A percentile compares a stretch with the other conserved stretches of the same genome.
Evolutionary conservation across 495 filamentous ascomycete genomes (phyloP).

Genomic region (Daldinia vernicosa): DNA sequence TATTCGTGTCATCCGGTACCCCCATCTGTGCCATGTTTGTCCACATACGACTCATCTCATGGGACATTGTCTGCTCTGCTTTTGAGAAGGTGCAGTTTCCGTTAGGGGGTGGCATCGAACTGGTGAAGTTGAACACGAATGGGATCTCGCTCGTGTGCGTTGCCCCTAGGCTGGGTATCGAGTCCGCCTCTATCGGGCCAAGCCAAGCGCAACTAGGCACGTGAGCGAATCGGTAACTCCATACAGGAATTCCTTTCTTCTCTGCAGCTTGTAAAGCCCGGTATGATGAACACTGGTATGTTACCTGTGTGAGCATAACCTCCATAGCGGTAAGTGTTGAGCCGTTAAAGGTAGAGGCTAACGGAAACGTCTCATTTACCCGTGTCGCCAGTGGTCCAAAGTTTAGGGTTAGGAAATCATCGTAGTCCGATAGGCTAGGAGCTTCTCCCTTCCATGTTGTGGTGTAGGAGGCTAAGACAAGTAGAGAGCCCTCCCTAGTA

Average conservation of each 20-base stretch:
- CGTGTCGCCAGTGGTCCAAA: slow-evolving; percentile 36
- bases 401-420: background rate
- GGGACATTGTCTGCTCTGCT: slow-evolving; percentile 45
- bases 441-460: background rate
- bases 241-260: slow-evolving; percentile 44
- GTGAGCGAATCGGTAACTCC: slow-evolving; percentile 51
- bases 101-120: slow-evolving; percentile 37
- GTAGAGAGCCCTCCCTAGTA: slow-evolving; percentile 42
- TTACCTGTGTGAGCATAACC: slow-evolving; percentile 44
- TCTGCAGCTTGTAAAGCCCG: slow-evolving; percentile 33
- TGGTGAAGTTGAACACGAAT: slow-evolving; percentile 53
- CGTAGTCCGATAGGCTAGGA: background rate
- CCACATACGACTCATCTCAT: slow-evolving; percentile 50
- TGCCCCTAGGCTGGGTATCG: slow-evolving; percentile 37
- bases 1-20: slow-evolving; percentile 33
- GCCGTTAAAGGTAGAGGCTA: slow-evolving; percentile 39
- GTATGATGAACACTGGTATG: slow-evolving; percentile 45
- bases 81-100: slow-evolving; percentile 48
- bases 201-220: slow-evolving; percentile 49
- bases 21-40: slow-evolving; percentile 50
- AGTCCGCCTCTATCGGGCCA: slow-evolving; percentile 17
- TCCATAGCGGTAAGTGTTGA: slow-evolving; percentile 22
- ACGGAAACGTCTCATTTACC: slow-evolving; percentile 49
- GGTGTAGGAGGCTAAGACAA: slow-evolving; percentile 10
- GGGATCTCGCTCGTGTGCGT: slow-evolving; percentile 54